Conservation (phyloP, 2,329 filamentous ascomycete genomes). For the Colletotrichum sp. region DNA sequence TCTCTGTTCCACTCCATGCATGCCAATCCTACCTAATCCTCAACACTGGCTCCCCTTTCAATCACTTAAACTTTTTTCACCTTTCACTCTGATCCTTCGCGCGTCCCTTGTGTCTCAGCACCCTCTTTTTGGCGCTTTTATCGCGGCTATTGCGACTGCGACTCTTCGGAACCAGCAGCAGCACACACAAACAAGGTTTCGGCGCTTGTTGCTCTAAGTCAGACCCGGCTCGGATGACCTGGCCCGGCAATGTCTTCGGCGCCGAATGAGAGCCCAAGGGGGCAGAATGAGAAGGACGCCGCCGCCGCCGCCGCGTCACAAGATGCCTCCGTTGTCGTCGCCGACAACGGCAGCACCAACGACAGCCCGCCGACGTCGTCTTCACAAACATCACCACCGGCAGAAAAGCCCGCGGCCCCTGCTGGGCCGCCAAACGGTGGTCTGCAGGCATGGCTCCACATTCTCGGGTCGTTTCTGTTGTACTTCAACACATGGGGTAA, state of each 20-base stretch:
- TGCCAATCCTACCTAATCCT: background rate
- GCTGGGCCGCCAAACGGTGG: slow-evolving; percentile 27
- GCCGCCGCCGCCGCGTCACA: background rate
- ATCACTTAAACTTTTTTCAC: background rate
- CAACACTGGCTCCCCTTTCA: background rate
- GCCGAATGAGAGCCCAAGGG: background rate
- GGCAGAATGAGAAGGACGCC: background rate
- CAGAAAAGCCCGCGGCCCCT: background rate
- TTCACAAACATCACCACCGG: background rate
- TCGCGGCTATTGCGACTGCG: background rate
- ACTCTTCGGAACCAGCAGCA: background rate
- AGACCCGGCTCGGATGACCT: background rate
- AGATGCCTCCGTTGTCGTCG: background rate
- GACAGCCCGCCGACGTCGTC: background rate
- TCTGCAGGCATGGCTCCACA: slow-evolving; percentile 52
- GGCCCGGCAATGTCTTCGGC: background rate
- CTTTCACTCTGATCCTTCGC: background rate
- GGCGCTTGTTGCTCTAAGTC: background rate
- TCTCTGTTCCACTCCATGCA: background rate
- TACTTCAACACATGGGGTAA: slow-evolving; percentile 48
- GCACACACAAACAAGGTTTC: background rate
- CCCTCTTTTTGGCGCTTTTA: background rate
- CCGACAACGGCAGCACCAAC: background rate
- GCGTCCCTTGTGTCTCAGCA: background rate
- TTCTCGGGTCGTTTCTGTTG: slow-evolving; percentile 49